phyloP scores from a whole-genome alignment of 176 grass and related monocot genomes.

The Oropetium thomaeum region DNA sequence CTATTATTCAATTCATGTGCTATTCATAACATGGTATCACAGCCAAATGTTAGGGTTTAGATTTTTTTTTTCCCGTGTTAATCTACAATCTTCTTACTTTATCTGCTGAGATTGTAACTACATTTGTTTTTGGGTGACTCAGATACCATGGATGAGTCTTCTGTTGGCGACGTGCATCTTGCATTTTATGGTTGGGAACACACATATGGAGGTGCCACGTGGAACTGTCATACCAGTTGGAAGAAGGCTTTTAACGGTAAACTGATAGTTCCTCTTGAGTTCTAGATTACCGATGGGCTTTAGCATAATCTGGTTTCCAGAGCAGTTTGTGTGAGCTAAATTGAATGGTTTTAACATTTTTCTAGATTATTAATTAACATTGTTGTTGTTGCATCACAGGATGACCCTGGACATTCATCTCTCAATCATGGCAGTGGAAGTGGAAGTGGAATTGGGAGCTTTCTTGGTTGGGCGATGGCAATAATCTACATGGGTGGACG shows the following conservation, averaged over 20 bases:
- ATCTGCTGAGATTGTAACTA: conserved; percentile 1
- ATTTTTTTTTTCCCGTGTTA: no score
- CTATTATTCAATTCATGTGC: no score
- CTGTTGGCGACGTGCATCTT: conserved; percentile 44
- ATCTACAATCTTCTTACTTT: conserved; percentile 7
- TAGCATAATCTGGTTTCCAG: conserved; percentile 2
- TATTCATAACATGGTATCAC: no score
- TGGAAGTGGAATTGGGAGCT: conserved; percentile 69
- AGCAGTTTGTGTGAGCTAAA: background rate
- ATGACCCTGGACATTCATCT: conserved; percentile 21
- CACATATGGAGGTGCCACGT: conserved; percentile 35
- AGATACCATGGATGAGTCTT: conserved; percentile 72
- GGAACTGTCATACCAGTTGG: conserved; percentile 62
- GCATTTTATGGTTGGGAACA: conserved; percentile 44
- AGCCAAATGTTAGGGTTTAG: no score
- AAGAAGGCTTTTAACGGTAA: conserved; percentile 72
- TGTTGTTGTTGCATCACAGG: conserved; percentile 31
- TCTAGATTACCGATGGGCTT: background rate
- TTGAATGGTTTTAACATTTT: background rate
- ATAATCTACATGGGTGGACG: conserved; percentile 91
- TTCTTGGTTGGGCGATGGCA: conserved; percentile 94
- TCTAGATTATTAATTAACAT: background rate
- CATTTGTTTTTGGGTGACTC: conserved; percentile 24
- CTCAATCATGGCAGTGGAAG: conserved; percentile 34
- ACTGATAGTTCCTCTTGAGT: conserved; percentile 22